Conservation (phyloP, 2,329 filamentous ascomycete species). For the Fusarium drepaniforme region DNA sequence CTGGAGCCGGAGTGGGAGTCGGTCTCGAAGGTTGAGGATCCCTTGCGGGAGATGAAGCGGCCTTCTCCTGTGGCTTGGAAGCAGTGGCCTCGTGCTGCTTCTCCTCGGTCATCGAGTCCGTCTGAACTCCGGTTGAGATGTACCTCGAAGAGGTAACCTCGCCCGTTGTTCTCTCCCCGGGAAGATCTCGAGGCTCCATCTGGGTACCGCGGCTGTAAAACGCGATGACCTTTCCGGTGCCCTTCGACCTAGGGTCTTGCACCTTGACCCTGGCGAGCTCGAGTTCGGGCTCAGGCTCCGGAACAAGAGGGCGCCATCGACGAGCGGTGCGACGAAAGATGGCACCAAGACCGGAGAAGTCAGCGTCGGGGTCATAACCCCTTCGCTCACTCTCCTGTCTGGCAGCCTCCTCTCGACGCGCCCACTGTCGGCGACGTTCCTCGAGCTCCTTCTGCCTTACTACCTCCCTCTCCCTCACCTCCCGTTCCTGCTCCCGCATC, state of each 20-base stretch:
- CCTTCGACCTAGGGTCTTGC: not conserved
- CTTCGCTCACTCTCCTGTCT: not conserved
- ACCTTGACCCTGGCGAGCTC: not conserved
- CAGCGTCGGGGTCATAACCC: not conserved
- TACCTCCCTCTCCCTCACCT: not conserved
- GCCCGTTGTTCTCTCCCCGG: not conserved
- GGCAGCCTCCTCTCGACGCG: conserved; percentile 1
- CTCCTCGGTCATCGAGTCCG: not conserved
- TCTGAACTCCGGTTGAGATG: conserved; percentile 4
- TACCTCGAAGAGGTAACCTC: not conserved
- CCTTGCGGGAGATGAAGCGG: not conserved
- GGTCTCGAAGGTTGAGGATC: not conserved
- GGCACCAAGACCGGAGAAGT: not conserved
- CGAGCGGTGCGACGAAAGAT: not conserved
- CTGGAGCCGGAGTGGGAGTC: not conserved
- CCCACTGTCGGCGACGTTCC: not conserved
- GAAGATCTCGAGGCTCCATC: conserved; percentile 5
- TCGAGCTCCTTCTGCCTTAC: not conserved
- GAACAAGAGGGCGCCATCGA: not conserved
- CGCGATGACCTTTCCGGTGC: not conserved
- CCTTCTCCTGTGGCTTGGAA: not conserved
- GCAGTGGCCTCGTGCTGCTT: not conserved
- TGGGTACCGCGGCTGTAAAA: conserved; percentile 13
- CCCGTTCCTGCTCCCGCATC: not conserved
- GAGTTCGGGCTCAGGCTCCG: not conserved